Evolutionary conservation across 2,329 filamentous ascomycete species (phyloP).

Genomic region (Penicillium sp.): DNA sequence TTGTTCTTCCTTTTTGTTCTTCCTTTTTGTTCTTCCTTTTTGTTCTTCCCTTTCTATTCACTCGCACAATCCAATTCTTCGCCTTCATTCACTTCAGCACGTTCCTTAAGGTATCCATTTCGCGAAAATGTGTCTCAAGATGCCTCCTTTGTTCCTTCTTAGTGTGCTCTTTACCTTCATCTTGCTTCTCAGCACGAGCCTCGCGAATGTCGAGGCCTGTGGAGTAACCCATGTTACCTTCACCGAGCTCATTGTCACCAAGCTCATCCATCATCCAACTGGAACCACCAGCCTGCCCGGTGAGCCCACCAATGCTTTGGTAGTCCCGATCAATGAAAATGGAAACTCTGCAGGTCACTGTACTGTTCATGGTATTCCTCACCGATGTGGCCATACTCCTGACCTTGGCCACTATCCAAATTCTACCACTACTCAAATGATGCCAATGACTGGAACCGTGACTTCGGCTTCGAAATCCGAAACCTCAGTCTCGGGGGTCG

Average conservation of each 20-base stretch:
- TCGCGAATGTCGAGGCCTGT: not conserved
- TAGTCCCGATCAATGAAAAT: too few relatives aligned
- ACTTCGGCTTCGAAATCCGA: not conserved
- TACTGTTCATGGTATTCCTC: not conserved
- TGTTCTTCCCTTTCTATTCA: not conserved
- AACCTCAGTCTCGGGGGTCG: not conserved
- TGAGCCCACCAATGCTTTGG: not conserved
- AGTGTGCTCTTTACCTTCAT: not conserved
- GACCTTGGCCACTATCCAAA: not conserved
- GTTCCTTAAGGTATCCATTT: not conserved
- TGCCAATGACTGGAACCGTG: not conserved
- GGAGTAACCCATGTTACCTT: not conserved
- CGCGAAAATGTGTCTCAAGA: not conserved
- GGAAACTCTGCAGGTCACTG: not conserved
- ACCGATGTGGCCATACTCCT: too few relatives aligned
- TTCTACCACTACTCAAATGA: not conserved
- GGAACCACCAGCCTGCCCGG: not conserved
- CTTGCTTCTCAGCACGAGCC: not conserved
- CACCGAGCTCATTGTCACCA: not conserved
- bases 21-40: not conserved
- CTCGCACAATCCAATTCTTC: not conserved
- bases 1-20: not conserved
- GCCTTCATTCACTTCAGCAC: not conserved
- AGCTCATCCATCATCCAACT: not conserved
- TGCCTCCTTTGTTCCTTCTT: not conserved